Evolutionary conservation across 2,329 filamentous ascomycete genomes (phyloP).

Genomic region (Mycosphaerella sp.): DNA sequence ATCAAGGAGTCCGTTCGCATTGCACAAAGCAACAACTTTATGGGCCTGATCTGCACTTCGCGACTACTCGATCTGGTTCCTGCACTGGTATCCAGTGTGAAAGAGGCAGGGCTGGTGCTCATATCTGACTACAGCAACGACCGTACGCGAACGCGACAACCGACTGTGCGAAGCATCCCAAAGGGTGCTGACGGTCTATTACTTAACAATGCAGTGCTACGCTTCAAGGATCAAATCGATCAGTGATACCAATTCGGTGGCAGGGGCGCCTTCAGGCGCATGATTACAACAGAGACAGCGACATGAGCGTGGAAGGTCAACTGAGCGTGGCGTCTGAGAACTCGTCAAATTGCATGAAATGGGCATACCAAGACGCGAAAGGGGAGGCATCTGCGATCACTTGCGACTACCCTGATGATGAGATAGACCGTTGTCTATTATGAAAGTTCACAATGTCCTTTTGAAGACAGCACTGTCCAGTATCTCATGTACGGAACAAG

Average conservation of each 20-base stretch:
- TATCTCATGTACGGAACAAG: too few relatives aligned
- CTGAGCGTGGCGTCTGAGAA: constrained; percentile 12
- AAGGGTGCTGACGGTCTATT: constrained; percentile 83
- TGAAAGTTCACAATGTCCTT: neutral
- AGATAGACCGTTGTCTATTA: neutral
- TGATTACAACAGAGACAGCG: neutral
- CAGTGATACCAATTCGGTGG: constrained; percentile 16
- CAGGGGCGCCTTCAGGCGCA: neutral
- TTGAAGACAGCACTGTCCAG: neutral
- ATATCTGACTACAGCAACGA: constrained; percentile 68
- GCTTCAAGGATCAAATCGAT: constrained; percentile 83
- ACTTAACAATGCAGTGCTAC: constrained; percentile 76
- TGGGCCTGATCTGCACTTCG: constrained; percentile 90
- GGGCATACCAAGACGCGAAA: neutral
- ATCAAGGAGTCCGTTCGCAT: constrained; percentile 94
- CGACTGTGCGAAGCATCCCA: constrained; percentile 54
- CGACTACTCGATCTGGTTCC: constrained; percentile 86
- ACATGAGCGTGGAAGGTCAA: constrained; percentile 7
- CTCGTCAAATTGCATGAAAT: neutral
- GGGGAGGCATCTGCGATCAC: neutral
- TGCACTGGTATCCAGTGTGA: constrained; percentile 85
- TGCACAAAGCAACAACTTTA: constrained; percentile 93
- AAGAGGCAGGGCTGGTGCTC: constrained; percentile 84
- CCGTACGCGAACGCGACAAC: constrained; percentile 34
- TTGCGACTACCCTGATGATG: neutral